A percentile compares a stretch with the other conserved stretches of the same genome.
Evolutionary conservation across 2,329 filamentous ascomycete genomes (phyloP).

Genomic region (Trichoderma cornu-damae): DNA sequence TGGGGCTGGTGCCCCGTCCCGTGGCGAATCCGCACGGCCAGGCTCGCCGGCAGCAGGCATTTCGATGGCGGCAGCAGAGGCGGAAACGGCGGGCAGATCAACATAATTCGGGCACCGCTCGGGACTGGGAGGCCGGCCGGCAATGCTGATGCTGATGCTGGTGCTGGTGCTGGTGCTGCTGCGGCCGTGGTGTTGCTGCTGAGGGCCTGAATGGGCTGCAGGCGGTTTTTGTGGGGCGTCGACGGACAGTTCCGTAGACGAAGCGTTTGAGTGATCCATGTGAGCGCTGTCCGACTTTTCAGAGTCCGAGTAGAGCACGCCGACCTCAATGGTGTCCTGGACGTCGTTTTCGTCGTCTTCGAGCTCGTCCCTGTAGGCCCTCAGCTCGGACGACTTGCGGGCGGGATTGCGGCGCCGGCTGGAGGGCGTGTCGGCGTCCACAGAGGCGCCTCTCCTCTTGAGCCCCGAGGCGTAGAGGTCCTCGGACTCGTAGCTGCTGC

Average conservation of each 20-base stretch:
- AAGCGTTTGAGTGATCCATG: constrained; percentile 27
- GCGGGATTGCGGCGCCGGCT: constrained; percentile 38
- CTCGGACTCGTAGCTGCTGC: constrained; percentile 33
- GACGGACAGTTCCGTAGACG: constrained; percentile 27
- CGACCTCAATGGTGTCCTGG: constrained; percentile 55
- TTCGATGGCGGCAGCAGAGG: not conserved
- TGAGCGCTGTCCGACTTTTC: constrained; percentile 30
- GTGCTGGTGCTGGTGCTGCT: not conserved
- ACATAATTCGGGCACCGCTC: not conserved
- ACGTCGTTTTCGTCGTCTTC: constrained; percentile 45
- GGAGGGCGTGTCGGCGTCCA: constrained; percentile 34
- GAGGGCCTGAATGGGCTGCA: constrained; percentile 13
- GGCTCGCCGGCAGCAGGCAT: not conserved
- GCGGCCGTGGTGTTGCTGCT: constrained; percentile 2
- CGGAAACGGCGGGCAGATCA: not conserved
- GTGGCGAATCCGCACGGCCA: not conserved
- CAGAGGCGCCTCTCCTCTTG: constrained; percentile 37
- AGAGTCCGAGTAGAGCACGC: constrained; percentile 36
- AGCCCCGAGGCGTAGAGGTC: constrained; percentile 27
- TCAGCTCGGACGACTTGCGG: constrained; percentile 35
- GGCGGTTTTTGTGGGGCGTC: constrained; percentile 22
- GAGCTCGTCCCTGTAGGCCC: constrained; percentile 29
- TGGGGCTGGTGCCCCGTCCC: constrained; percentile 4
- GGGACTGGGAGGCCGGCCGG: not conserved
- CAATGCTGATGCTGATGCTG: not conserved